phyloP scores from a whole-genome alignment of 2,329 filamentous ascomycete species.

The Trichothecium sympodiale region DNA sequence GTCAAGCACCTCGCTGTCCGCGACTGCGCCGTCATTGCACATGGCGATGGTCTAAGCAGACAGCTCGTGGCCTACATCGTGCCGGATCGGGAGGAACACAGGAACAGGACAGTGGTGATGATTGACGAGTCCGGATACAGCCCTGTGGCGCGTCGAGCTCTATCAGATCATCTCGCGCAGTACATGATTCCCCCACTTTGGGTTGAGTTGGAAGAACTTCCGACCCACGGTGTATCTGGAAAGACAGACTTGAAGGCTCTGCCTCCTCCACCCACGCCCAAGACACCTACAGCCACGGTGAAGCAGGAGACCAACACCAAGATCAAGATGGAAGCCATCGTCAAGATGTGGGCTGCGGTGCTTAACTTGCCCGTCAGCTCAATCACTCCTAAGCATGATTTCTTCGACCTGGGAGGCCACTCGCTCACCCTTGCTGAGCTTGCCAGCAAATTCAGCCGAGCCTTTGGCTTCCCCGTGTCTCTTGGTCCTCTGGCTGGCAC shows the following conservation, averaged over 20 bases:
- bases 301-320: constrained; percentile 47
- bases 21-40: constrained; percentile 60
- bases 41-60: constrained; percentile 64
- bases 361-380: constrained; percentile 52
- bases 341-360: constrained; percentile 60
- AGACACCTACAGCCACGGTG: constrained; percentile 24
- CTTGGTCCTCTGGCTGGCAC: constrained; percentile 60
- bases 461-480: constrained; percentile 63
- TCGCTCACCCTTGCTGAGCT: constrained; percentile 69
- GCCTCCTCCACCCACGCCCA: constrained; percentile 50
- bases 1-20: constrained; percentile 58
- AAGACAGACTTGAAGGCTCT: constrained; percentile 66
- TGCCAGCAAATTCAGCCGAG: constrained; percentile 55
- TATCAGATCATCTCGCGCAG: constrained; percentile 59
- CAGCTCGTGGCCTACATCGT: constrained; percentile 72
- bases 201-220: constrained; percentile 60
- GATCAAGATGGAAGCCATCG: constrained; percentile 55
- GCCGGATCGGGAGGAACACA: constrained; percentile 47
- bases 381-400: constrained; percentile 62
- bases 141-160: constrained; percentile 51
- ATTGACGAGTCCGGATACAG: constrained; percentile 64
- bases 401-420: constrained; percentile 74
- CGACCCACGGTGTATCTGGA: constrained; percentile 68
- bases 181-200: constrained; percentile 77
- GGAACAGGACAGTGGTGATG: constrained; percentile 48